Percentiles rank a stretch among this genome's conserved stretches.
Evolutionary conservation across 2,329 filamentous ascomycete genomes (phyloP).

Genomic region (Talaromyces pinophilus): DNA sequence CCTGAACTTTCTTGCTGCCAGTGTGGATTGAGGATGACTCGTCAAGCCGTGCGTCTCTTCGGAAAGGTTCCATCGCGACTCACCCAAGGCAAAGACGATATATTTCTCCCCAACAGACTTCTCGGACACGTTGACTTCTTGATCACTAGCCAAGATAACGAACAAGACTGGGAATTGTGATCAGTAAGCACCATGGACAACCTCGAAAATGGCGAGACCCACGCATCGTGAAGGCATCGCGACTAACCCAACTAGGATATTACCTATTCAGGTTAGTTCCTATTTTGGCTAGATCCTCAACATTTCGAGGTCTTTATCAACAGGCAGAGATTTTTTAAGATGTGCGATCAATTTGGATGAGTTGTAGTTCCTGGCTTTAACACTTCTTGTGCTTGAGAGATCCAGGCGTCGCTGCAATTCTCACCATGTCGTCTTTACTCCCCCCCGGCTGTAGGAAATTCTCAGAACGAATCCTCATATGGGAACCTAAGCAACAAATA

Average conservation of each 20-base stretch:
- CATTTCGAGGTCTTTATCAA: not conserved
- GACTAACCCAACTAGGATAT: conserved; percentile 14
- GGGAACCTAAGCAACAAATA: not conserved
- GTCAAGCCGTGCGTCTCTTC: not conserved
- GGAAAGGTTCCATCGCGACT: not conserved
- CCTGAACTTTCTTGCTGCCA: conserved; percentile 11
- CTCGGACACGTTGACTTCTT: not conserved
- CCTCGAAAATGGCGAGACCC: not conserved
- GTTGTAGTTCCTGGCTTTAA: not conserved
- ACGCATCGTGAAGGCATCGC: not conserved
- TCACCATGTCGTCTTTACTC: conserved; percentile 6
- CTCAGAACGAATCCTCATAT: conserved; percentile 8
- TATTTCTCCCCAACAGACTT: not conserved
- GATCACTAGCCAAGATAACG: not conserved
- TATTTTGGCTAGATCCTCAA: not conserved
- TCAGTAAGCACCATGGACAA: not conserved
- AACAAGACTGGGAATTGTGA: not conserved
- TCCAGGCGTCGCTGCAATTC: not conserved
- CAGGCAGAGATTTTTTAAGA: not conserved
- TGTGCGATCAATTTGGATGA: not conserved
- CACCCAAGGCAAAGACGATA: not conserved
- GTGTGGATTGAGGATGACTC: not conserved
- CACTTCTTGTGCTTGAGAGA: not conserved
- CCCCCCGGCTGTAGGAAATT: conserved; percentile 9
- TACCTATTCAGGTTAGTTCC: conserved; percentile 17